phyloP scores from a whole-genome alignment of 192 early-diverging fungal genomes.

The Diversispora epigaea region DNA sequence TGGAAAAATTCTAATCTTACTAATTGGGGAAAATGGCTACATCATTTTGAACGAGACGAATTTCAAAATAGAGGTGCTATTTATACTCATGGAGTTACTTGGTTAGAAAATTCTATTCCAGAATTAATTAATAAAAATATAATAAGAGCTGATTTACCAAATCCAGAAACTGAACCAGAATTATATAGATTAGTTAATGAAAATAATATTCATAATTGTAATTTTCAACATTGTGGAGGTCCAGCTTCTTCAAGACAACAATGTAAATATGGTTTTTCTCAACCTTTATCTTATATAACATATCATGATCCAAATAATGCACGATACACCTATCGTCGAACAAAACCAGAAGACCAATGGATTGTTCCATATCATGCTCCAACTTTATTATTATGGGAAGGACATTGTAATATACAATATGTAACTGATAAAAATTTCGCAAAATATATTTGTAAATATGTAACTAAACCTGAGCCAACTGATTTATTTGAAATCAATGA shows the following conservation, averaged over 20 bases:
- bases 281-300: neutral
- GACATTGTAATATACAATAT: no score
- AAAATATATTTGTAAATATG: no score
- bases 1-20: no score
- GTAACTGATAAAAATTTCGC: no score
- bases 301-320: neutral
- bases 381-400: conserved; percentile 8
- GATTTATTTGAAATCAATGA: neutral
- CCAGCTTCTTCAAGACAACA: no score
- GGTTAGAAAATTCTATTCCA: neutral
- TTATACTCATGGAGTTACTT: no score
- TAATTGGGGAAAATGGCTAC: no score
- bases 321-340: neutral
- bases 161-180: conserved; percentile 12
- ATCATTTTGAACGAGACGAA: no score
- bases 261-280: neutral
- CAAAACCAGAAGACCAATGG: neutral
- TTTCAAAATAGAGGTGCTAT: no score
- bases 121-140: neutral
- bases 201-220: conserved; percentile 4
- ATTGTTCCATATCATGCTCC: neutral
- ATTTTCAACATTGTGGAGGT: neutral
- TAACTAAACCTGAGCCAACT: no score
- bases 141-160: neutral
- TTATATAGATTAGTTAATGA: neutral